phyloP scores from a whole-genome alignment of 257 asterid species.

The Scutellaria minor region DNA sequence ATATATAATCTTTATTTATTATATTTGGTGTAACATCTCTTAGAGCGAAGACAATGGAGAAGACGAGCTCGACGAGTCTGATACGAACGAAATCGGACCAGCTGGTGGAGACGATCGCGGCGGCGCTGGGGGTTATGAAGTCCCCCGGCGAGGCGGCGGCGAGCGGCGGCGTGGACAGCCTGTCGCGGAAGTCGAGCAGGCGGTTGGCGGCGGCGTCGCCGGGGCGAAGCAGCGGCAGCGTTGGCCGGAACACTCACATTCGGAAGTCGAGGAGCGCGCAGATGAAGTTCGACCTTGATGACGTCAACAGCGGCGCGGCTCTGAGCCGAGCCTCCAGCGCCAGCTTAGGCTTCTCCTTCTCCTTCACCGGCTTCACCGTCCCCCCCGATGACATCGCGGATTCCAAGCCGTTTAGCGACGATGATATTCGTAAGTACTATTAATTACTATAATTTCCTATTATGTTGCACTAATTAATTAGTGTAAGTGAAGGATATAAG shows the following conservation, averaged over 20 bases:
- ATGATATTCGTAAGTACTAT: slow-evolving; percentile 61
- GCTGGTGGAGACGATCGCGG: slow-evolving; percentile 73
- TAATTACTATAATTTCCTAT: too few relatives aligned
- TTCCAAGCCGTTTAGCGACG: slow-evolving; percentile 69
- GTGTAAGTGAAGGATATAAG: too few relatives aligned
- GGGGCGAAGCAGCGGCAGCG: slow-evolving; percentile 54
- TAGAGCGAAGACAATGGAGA: slow-evolving; percentile 44
- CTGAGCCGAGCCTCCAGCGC: slow-evolving; percentile 97
- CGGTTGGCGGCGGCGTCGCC: slow-evolving; percentile 63
- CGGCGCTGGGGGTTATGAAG: slow-evolving; percentile 63
- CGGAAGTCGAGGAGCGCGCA: slow-evolving; percentile 94
- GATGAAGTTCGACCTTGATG: slow-evolving; percentile 81
- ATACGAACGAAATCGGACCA: slow-evolving; percentile 91
- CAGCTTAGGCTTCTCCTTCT: slow-evolving; percentile 83
- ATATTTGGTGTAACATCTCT: too few relatives aligned
- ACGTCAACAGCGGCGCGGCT: slow-evolving; percentile 89
- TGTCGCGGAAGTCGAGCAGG: slow-evolving; percentile 75
- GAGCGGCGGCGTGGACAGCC: slow-evolving; percentile 33
- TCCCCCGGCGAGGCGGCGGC: slow-evolving; percentile 44
- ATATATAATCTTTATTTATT: neutral
- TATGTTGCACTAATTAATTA: too few relatives aligned
- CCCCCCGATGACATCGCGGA: slow-evolving; percentile 77
- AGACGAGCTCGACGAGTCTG: slow-evolving; percentile 46
- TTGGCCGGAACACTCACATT: slow-evolving; percentile 61
- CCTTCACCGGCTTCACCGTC: slow-evolving; percentile 86